Percentiles rank a stretch among this genome's conserved stretches.
These are phyloP conservation scores for Fusarium oligoseptatum DNA, from an alignment of 2,329 filamentous ascomycete genomes.

Conservation along the genomic window DNA sequence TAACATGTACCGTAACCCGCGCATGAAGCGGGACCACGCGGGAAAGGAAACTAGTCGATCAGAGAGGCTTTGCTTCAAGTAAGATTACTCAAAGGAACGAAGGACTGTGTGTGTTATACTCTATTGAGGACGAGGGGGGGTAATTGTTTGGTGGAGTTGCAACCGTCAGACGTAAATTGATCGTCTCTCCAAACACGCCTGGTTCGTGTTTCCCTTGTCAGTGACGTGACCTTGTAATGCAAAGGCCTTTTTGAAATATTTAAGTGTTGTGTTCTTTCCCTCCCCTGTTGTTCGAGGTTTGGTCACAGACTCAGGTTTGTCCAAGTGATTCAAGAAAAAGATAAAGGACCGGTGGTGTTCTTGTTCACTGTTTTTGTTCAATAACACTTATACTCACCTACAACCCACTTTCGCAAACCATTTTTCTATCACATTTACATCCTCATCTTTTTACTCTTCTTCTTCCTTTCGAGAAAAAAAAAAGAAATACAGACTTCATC, in stretches of 20 bases:
- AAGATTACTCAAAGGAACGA: not conserved
- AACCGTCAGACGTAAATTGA: conserved; percentile 29
- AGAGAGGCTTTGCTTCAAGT: not conserved
- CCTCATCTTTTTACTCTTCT: not conserved
- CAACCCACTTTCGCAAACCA: too few relatives aligned
- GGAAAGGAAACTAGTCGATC: not conserved
- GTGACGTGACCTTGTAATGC: conserved; percentile 18
- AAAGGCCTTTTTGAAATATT: conserved; percentile 3
- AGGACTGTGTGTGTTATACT: not conserved
- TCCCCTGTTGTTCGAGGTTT: not conserved
- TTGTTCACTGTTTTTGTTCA: conserved; percentile 14
- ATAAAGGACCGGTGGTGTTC: not conserved
- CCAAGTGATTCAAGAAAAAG: conserved; percentile 11
- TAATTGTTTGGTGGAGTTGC: conserved; percentile 21
- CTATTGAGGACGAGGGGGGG: not conserved
- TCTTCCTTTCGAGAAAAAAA: not conserved
- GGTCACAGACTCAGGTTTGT: conserved; percentile 10
- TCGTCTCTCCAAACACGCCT: conserved; percentile 9
- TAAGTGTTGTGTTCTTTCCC: not conserved
- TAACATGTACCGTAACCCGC: too few relatives aligned
- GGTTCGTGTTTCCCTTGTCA: conserved; percentile 20
- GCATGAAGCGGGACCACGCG: not conserved
- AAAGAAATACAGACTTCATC: not conserved
- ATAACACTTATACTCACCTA: not conserved
- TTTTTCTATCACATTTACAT: not conserved